Evolutionary conservation across 1,284 basidiomycete species (phyloP).

Genomic region (Fistulina hepatica): DNA sequence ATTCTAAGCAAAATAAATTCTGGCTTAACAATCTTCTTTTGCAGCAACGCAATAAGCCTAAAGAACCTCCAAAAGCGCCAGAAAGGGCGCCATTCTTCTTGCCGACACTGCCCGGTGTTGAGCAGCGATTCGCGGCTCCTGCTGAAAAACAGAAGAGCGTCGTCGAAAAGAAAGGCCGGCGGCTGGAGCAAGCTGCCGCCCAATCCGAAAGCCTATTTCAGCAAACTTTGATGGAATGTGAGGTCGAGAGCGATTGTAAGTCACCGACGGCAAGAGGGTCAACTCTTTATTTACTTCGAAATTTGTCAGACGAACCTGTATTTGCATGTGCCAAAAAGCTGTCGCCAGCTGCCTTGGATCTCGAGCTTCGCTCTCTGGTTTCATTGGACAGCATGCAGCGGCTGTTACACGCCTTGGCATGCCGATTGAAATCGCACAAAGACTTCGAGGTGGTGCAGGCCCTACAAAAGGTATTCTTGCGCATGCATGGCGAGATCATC

Average conservation of each 20-base stretch:
- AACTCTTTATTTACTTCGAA: background rate
- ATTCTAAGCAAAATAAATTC: background rate
- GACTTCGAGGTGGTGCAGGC: conserved; percentile 97
- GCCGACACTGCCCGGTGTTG: conserved; percentile 78
- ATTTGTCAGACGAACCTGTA: conserved; percentile 59
- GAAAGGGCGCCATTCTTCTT: conserved; percentile 97
- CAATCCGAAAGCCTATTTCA: conserved; percentile 68
- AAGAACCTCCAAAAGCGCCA: conserved; percentile 88
- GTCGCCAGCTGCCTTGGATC: conserved; percentile 83
- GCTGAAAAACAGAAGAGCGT: conserved; percentile 29
- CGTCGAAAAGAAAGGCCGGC: conserved; percentile 37
- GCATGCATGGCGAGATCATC: conserved; percentile 76
- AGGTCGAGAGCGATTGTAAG: conserved; percentile 61
- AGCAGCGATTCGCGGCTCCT: conserved; percentile 63
- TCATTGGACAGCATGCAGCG: conserved; percentile 51
- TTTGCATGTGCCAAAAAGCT: conserved; percentile 83
- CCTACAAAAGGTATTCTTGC: conserved; percentile 75
- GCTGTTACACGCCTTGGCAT: conserved; percentile 70
- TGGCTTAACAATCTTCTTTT: conserved; percentile 6
- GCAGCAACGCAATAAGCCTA: conserved; percentile 92
- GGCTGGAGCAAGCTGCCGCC: conserved; percentile 44
- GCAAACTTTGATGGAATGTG: conserved; percentile 50
- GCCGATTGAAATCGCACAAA: conserved; percentile 64
- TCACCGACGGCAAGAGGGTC: conserved; percentile 11
- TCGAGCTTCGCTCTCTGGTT: conserved; percentile 79